phyloP scores from a whole-genome alignment of 2,329 filamentous ascomycete genomes.

The Chaetomiaceae sp. region DNA sequence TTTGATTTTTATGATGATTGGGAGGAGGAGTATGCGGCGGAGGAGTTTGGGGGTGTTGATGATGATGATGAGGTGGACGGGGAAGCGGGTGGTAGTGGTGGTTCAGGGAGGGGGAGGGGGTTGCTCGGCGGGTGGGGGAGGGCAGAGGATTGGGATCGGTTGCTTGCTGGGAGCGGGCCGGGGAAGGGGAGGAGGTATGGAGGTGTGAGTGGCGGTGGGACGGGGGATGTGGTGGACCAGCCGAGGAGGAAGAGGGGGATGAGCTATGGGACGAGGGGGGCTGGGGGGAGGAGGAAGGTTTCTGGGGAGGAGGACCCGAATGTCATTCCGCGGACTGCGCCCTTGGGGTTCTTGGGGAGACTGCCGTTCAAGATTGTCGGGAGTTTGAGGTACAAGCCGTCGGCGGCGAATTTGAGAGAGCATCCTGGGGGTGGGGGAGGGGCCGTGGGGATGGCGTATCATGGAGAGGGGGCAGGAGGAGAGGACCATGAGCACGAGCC shows the following conservation, averaged over 20 bases:
- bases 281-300: slow-evolving; percentile 39
- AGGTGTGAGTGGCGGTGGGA: slow-evolving; percentile 25
- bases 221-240: slow-evolving; percentile 51
- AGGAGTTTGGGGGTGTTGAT: slow-evolving; percentile 62
- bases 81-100: slow-evolving; percentile 40
- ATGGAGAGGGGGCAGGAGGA: slow-evolving; percentile 20
- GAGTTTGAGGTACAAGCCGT: slow-evolving; percentile 81
- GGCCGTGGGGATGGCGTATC: slow-evolving; percentile 28
- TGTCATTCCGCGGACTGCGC: slow-evolving; percentile 81
- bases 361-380: slow-evolving; percentile 83
- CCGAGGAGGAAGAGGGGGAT: slow-evolving; percentile 73
- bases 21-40: slow-evolving; percentile 61
- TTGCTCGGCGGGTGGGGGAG: slow-evolving; percentile 55
- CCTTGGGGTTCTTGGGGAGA: slow-evolving; percentile 77
- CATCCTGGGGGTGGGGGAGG: slow-evolving; percentile 58
- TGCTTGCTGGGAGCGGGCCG: slow-evolving; percentile 62
- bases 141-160: slow-evolving; percentile 75
- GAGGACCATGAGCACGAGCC: slow-evolving; percentile 65
- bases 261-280: slow-evolving; percentile 73
- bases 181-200: slow-evolving; percentile 38
- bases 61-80: slow-evolving; percentile 46
- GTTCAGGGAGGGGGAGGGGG: slow-evolving; percentile 54
- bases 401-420: slow-evolving; percentile 84
- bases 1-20: slow-evolving; percentile 99
- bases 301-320: slow-evolving; percentile 69